Evolutionary conservation across 306 rosid species (phyloP).

Genomic region (Echinosophora koreensis): DNA sequence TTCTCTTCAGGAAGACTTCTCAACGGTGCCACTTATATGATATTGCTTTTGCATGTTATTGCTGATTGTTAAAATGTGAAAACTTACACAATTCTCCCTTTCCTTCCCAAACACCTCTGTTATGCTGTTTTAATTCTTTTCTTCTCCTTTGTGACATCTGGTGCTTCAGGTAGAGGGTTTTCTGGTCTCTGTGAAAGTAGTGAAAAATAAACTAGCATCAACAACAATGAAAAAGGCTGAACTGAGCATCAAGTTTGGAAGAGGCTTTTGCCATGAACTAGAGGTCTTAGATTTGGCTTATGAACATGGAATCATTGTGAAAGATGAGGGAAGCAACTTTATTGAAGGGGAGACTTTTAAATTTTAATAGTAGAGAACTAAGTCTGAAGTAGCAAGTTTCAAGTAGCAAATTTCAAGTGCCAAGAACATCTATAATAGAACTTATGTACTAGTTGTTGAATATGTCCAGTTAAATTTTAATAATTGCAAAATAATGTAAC

Average conservation of each 20-base stretch:
- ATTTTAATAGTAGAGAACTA: conserved; percentile 55
- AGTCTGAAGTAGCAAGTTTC: no score
- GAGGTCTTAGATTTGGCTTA: conserved; percentile 83
- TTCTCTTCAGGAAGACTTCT: conserved; percentile 21
- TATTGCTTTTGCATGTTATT: conserved; percentile 18
- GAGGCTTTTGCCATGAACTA: conserved; percentile 70
- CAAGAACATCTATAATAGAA: no score
- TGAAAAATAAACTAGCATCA: conserved; percentile 84
- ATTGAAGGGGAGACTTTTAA: conserved; percentile 61
- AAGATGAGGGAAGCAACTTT: conserved; percentile 62
- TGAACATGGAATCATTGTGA: conserved; percentile 67
- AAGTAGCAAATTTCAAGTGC: no score
- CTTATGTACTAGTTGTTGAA: no score
- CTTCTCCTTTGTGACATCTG: conserved; percentile 15
- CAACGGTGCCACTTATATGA: not conserved
- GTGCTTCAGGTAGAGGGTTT: conserved; percentile 72
- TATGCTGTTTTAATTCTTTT: conserved; percentile 15
- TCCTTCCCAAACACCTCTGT: conserved; percentile 12
- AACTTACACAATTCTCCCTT: conserved; percentile 5
- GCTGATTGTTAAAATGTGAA: conserved; percentile 9
- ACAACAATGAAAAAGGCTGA: conserved; percentile 69
- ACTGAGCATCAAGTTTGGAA: conserved; percentile 75
- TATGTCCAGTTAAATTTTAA: no score
- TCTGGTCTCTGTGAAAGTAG: conserved; percentile 64
- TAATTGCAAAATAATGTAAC: no score